A percentile compares a stretch with the other conserved stretches of the same genome.
Conservation (phyloP, 805 yeast species). For the Lipomyces yamadae region DNA sequence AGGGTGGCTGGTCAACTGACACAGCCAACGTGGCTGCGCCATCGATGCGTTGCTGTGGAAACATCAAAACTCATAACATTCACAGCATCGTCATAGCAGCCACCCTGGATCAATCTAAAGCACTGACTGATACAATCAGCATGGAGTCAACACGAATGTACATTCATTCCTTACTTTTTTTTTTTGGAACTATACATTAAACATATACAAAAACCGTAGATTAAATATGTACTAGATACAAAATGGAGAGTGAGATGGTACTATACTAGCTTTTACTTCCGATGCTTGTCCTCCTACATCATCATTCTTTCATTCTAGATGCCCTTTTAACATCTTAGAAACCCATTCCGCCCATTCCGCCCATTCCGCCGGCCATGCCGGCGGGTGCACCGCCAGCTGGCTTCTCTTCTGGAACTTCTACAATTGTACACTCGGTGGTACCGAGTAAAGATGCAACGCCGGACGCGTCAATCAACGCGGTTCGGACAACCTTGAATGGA, state of each 20-base stretch:
- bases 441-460: slow-evolving; percentile 98
- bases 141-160: no score
- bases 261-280: neutral
- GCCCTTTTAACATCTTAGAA: slow-evolving; percentile 17
- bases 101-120: no score
- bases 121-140: no score
- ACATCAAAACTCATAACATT: no score
- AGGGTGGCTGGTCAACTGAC: neutral
- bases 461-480: slow-evolving; percentile 93
- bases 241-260: slow-evolving; percentile 2
- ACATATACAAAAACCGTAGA: neutral
- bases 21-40: neutral
- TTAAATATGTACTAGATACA: neutral
- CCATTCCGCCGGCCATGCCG: slow-evolving; percentile 66
- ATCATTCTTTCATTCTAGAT: neutral
- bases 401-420: slow-evolving; percentile 79
- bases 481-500: slow-evolving; percentile 97
- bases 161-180: neutral
- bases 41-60: neutral
- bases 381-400: slow-evolving; percentile 61
- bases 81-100: no score
- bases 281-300: neutral
- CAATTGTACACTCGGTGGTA: slow-evolving; percentile 98
- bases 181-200: slow-evolving; percentile 2
- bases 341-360: slow-evolving; percentile 47